Evolutionary conservation across 768 basidiomycete species (phyloP).

Genomic region (Tulasnella sp.): DNA sequence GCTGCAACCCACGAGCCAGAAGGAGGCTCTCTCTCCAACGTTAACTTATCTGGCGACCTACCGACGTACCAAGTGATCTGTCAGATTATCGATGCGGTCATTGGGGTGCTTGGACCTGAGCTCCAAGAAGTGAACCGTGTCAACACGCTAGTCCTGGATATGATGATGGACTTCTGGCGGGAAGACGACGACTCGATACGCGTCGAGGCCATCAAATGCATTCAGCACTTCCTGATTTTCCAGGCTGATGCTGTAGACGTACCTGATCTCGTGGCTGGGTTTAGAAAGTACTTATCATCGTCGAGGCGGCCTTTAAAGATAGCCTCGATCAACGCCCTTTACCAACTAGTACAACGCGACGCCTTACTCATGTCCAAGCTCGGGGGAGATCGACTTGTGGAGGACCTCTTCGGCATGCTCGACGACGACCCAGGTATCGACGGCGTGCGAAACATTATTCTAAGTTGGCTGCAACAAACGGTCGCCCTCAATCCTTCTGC

Average conservation of each 20-base stretch:
- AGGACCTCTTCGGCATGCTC: conserved; percentile 88
- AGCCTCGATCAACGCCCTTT: conserved; percentile 89
- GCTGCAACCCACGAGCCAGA: conserved; percentile 87
- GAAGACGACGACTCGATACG: conserved; percentile 82
- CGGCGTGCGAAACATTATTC: conserved; percentile 86
- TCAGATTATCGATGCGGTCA: conserved; percentile 83
- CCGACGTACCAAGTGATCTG: conserved; percentile 89
- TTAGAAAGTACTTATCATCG: conserved; percentile 70
- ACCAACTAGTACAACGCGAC: conserved; percentile 94
- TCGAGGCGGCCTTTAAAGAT: conserved; percentile 76
- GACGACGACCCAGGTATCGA: conserved; percentile 91
- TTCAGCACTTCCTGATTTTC: conserved; percentile 96
- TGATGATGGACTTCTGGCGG: conserved; percentile 73
- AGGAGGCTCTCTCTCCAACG: conserved; percentile 70
- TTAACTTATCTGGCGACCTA: conserved; percentile 80
- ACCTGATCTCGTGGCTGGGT: conserved; percentile 64
- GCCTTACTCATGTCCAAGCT: conserved; percentile 83
- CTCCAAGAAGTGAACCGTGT: conserved; percentile 78
- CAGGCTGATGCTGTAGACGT: conserved; percentile 75
- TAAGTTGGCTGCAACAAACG: conserved; percentile 91
- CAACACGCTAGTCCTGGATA: conserved; percentile 66
- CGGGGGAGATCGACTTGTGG: conserved; percentile 87
- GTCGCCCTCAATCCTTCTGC: conserved; percentile 87
- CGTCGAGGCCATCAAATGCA: conserved; percentile 91
- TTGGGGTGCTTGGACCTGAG: conserved; percentile 90